Base-by-base conservation (phyloP, 2,329 filamentous ascomycete genomes). In the Fusarium miscanthi region DNA sequence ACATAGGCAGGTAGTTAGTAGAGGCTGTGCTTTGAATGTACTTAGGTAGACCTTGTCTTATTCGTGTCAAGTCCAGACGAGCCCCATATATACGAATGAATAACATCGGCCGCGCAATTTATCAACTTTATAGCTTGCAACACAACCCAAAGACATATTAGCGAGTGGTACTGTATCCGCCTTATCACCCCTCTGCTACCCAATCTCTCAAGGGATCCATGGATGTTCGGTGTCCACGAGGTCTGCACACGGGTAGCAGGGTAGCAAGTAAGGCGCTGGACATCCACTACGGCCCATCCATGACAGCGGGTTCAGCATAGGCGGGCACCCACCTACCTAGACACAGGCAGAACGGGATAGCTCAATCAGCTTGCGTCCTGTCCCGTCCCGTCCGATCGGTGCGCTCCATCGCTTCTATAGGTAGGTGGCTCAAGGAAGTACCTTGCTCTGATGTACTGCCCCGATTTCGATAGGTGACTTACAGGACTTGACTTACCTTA, bases 381-480 rank as follows among this genome's bases (percentile, higher is more conserved):
- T 49, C 42, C 54, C 58, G 64, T 69, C 63, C 46, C 63, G 41
- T 61, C 59, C 56, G 59, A 52, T 58, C 64, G 54, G 63, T 59
- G 61, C 40, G 41, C 33, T 33, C 27, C 46, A 33, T 27, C 31
- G 56, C 31, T 51, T 25, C 48, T 25, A 51, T 51, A 30, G 27
- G 27, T 30, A 51, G 46, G 46, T 46, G 45, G 45, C 27, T 35
- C 48, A 19, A 35, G 35, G 48, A 51, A 51, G 48, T 51, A 25
- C 46, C n/a, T 57, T 38, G 31, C 37, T 49, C 43, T 52, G 43
- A 31, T 66, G 64, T 59, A 62, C 69, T 60, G 52, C 45, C 69
- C 64, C 59, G 68, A 67, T 64, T 70, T 62, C 63, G 53, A 69
- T 51, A 72, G 52, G 35, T 42, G n/a, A 59, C 35, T 25, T 59